A percentile compares a stretch with the other conserved stretches of the same genome.
Evolutionary conservation across 169 alveolate species (phyloP).

Genomic region (Eimeria falciformis): DNA sequence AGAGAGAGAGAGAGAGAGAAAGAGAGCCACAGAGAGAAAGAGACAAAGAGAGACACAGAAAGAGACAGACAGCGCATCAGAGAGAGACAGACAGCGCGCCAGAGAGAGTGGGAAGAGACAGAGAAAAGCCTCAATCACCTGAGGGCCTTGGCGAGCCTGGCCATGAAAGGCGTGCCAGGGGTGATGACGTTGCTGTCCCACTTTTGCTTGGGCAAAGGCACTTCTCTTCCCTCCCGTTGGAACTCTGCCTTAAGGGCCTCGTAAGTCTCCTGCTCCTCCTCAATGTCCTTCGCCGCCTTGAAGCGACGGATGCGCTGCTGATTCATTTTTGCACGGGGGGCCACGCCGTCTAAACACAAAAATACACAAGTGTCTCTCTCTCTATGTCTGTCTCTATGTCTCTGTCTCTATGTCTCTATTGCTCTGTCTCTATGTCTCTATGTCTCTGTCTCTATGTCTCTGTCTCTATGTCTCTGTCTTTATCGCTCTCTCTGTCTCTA

Average conservation of each 20-base stretch:
- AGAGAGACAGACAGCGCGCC: too few species aligned
- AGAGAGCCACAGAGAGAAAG: too few species aligned
- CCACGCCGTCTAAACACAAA: slow-evolving; percentile 93
- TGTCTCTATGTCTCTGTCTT: not conserved
- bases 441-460: too few species aligned
- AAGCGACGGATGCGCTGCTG: slow-evolving; percentile 98
- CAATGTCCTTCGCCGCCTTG: slow-evolving; percentile 89
- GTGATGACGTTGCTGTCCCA: slow-evolving; percentile 99
- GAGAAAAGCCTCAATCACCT: slow-evolving; percentile 6
- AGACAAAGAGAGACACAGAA: too few species aligned
- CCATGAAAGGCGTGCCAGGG: slow-evolving; percentile 99
- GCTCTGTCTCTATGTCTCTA: not conserved
- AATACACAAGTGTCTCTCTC: not conserved
- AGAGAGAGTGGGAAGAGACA: too few species aligned
- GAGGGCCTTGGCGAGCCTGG: slow-evolving; percentile 86
- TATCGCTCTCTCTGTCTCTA: not conserved
- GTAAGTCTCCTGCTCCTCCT: slow-evolving; percentile 84
- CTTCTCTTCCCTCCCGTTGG: slow-evolving; percentile 58
- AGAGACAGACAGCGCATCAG: too few species aligned
- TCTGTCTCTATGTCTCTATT: not conserved
- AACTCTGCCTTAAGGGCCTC: slow-evolving; percentile 82
- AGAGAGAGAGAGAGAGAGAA: too few species aligned
- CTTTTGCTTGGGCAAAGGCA: slow-evolving; percentile 3
- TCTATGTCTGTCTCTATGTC: not conserved
- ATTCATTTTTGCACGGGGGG: slow-evolving; percentile 99